Base-by-base conservation (phyloP, 2,329 filamentous ascomycete species). In the Albophoma yamanashiensis region DNA sequence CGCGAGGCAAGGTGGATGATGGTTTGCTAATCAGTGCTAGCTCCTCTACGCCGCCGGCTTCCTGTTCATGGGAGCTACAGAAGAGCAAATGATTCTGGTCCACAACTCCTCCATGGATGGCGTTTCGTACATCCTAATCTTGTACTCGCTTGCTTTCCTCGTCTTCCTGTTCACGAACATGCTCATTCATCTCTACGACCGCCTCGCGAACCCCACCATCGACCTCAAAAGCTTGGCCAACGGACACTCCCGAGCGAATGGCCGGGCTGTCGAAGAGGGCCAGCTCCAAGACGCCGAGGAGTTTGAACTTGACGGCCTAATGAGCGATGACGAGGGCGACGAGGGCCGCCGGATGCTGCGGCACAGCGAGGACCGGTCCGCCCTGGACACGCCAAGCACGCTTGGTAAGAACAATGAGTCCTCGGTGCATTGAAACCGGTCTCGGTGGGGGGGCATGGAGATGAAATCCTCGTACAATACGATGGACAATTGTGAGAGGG, bases 11-110 rank as follows among this genome's bases (percentile, higher is more conserved):
- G 1, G 1, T 17, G 0, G 9, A 20, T 34, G 17, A 9, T 20
- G 8, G 38, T 22, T 58, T 52, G 60, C 62, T 69, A 59, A 68
- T 57, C 1, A 40, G 55, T 4, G 4, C 1, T 25, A 95, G 92
- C 82, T 97, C 47, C 83, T 99, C 36, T 96, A 90, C 69, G 92
- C 92, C 7, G 89, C 92, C 4, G 94, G 94, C 1, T 96, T 97
- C 76, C 81, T 99, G 47, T 99, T 99, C 77, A 96, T 97, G 92
- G 89, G 91, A 39, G 93, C 94, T 20, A 97, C 92, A 0, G 94
- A 97, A 72, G 92, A 99, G 76, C 94, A 97, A 75, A 96, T 97
- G 90, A 69, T 79, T 27, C 78, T 97, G 1, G 79, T 97, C 6
- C 81, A 84, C 47, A 78, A 84, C 45, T 88, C 89, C 0, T 82